Evolutionary conservation across 2,329 filamentous ascomycete species (phyloP).

Genomic region (Fusarium sp.): DNA sequence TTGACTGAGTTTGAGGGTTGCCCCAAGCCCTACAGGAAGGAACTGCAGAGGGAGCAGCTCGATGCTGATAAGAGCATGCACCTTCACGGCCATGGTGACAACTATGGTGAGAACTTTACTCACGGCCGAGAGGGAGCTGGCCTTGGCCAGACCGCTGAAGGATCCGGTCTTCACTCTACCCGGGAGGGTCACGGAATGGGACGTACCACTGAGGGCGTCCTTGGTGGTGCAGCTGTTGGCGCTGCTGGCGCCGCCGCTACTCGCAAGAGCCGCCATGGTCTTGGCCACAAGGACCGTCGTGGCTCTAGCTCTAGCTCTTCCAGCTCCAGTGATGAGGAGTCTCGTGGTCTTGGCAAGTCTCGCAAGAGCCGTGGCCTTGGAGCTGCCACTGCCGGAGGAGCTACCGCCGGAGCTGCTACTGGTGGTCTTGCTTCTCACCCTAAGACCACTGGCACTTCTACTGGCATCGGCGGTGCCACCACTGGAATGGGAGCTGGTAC

Average conservation of each 20-base stretch:
- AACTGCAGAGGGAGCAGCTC: conserved; percentile 18
- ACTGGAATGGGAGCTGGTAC: conserved; percentile 2
- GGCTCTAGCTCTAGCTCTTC: conserved; percentile 28
- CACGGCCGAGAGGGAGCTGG: conserved; percentile 1
- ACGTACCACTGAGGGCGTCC: conserved; percentile 19
- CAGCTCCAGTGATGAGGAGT: conserved; percentile 30
- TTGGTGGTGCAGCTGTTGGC: conserved; percentile 21
- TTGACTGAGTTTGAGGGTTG: conserved; percentile 69
- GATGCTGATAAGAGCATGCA: conserved; percentile 33
- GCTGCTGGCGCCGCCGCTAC: conserved; percentile 16
- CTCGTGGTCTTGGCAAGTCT: conserved; percentile 26
- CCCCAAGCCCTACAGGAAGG: conserved; percentile 51
- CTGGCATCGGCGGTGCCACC: not conserved
- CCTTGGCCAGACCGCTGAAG: not conserved
- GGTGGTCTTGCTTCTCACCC: conserved; percentile 28
- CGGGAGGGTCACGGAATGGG: conserved; percentile 19
- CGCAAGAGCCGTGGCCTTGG: conserved; percentile 27
- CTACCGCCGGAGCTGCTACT: not conserved
- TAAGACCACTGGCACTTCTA: conserved; percentile 7
- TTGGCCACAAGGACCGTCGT: conserved; percentile 18
- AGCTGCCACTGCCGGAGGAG: conserved; percentile 9
- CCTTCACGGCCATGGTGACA: conserved; percentile 22
- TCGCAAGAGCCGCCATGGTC: conserved; percentile 23
- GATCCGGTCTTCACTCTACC: not conserved
- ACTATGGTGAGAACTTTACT: conserved; percentile 24